phyloP scores from a whole-genome alignment of 2,329 filamentous ascomycete genomes.

The Cryphonectria carpinicola region DNA sequence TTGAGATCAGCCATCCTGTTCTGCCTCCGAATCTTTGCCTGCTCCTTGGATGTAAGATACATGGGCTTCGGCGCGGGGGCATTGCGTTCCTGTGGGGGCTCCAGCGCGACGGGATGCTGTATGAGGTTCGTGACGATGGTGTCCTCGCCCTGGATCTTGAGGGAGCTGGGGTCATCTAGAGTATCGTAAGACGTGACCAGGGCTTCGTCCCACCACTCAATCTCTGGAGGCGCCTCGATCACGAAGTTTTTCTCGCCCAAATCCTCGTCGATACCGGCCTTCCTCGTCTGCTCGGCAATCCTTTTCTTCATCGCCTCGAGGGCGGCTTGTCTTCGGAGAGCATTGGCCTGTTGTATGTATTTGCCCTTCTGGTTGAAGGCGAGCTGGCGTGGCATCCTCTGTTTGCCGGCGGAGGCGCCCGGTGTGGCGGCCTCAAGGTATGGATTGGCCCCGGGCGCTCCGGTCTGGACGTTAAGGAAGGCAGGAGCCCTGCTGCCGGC shows the following conservation, averaged over 20 bases:
- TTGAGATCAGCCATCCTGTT: constrained; percentile 91
- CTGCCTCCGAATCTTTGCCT: constrained; percentile 87
- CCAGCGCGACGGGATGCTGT: constrained; percentile 88
- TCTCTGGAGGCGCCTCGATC: constrained; percentile 78
- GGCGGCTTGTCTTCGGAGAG: constrained; percentile 81
- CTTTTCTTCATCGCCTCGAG: constrained; percentile 94
- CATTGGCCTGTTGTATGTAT: constrained; percentile 93
- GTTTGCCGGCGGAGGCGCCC: constrained; percentile 61
- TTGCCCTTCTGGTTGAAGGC: constrained; percentile 96
- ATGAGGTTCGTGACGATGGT: constrained; percentile 89
- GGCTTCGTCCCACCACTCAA: constrained; percentile 98
- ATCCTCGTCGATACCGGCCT: constrained; percentile 93
- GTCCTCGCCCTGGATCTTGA: constrained; percentile 79
- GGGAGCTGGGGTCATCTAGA: constrained; percentile 64
- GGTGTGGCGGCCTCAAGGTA: constrained; percentile 82
- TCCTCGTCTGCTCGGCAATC: constrained; percentile 84
- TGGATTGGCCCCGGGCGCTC: constrained; percentile 59
- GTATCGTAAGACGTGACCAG: constrained; percentile 77
- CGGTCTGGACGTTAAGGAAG: constrained; percentile 11
- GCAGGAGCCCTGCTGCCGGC: constrained; percentile 15
- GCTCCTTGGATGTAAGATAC: constrained; percentile 89
- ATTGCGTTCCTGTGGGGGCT: constrained; percentile 88
- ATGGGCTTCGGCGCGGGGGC: constrained; percentile 81
- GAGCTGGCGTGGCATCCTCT: constrained; percentile 74
- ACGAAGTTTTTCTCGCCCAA: constrained; percentile 86